Base-by-base conservation (phyloP, 2,329 filamentous ascomycete species). In the Dothistroma pini region DNA sequence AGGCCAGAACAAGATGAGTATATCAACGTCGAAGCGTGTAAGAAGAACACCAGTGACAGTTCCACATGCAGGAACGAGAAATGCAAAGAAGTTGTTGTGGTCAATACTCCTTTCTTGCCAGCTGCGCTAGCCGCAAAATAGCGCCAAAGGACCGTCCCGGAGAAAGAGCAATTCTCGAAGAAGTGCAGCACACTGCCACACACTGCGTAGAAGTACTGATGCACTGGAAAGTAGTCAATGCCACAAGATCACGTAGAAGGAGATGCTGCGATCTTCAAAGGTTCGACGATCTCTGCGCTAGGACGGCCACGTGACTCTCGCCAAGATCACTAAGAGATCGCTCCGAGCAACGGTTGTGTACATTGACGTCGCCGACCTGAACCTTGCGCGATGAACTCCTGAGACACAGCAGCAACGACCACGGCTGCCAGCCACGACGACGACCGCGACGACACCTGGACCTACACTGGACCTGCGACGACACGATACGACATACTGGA, bases 381-480 rank as follows among this genome's bases (percentile, higher is more conserved):
- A n/a, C 8, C 41, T 44, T n/a, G n/a, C 41, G 41, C 16, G n/a
- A 29, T 29, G 25, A 29, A 44, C 41, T 44, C 41, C 41, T 44
- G 41, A 44, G n/a, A 35, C 31, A 31, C 9, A 54, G 52, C 52
- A 54, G 52, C 52, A 19, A 32, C 52, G 52, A 21, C 52, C 38
- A 32, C 52, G 7, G 21, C 38, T 41, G 25, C 38, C 38, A 49
- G 25, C n/a, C 9, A 49, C 52, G 16, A 52, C 52, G 41, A 59
- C 57, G 11, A 31, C 57, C 41, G 56, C 41, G 9, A 12, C 44
- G 50, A 22, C 34, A 31, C 41, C 35, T 22, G 31, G 52, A 34
- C 54, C 38, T 53, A 32, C 35, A 49, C 44, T n/a, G 21, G 34
- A 58, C n/a, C 56, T 34, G 19, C 47, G 56, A 53, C 48, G 54